Base-by-base conservation (phyloP, 208 protist species). In the Acanthamoeba sp. region DNA sequence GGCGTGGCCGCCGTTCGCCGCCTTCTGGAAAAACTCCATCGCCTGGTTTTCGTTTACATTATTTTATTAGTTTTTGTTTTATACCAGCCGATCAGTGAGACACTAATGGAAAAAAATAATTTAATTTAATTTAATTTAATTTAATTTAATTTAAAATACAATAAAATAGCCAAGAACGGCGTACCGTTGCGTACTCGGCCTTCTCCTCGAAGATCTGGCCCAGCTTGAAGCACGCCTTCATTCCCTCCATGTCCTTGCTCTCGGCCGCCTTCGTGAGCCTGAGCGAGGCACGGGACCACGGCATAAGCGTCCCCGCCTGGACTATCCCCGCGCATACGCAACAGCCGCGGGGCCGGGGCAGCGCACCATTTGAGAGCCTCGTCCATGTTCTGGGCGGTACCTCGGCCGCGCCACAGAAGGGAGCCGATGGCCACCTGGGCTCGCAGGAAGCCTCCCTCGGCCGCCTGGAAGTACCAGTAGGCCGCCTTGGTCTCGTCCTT, bases 381-480 rank as follows among this genome's bases (percentile, higher is more conserved):
- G 38, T 92, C 87, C 38, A 92, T 55, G 87, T 92, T 71, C 87
- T 92, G 87, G 12, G 52, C 14, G 36, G 55, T 71, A 10, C 87
- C 87, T 4, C 87, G 87, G 27, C 87, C 87, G 40, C 64, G 57
- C 62, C 57, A 92, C 7, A 92, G 87, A 42, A 69, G 64, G 40
- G 64, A 92, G 12, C 87, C 87, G 87, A 92, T 69, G 57, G 62
- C 64, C 42, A 69, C 64, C 40, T 92, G 87, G 7, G 87, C 87
- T 2, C 64, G 62, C 36, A 92, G 87, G 45, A 78, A 76, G 29
- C 87, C 87, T 24, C 64, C 62, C 87, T 92, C 62, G 22, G 87
- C 87, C 52, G 87, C 87, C 57, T 92, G 87, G n/a, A 69, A 76
- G 87, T 92, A 92, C 87, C 87, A 92, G 34, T 92, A 92, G 55